Evolutionary conservation across 441 rosid genomes (phyloP), one percentile per base, ranked within the genome.

Genomic region (Syzygium malaccense): DNA sequence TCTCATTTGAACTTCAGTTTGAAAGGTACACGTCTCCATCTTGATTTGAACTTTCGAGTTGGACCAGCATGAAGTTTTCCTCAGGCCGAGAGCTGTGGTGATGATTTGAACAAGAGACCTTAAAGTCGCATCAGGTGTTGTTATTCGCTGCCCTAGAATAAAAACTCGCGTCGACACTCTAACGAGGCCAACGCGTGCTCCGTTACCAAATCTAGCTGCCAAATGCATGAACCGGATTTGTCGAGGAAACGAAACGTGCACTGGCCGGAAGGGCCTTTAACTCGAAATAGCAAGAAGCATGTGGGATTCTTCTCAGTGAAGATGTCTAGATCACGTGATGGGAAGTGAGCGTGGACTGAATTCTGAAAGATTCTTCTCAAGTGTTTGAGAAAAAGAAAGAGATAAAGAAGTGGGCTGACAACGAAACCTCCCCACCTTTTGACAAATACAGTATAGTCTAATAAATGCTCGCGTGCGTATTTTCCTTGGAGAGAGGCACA

Each of bases 391-490:
- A 30, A 23, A 14, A 75, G 13, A n/a, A 37, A 37, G 83, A 12
- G 17, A 26, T 11, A 32, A 41, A 41, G 51, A 75, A 23, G 83
- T 14, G 83, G 14, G 23, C 83, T 75, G 83, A 75, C 41, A 75
- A 26, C 83, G 83, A 75, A 23, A 41, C 83, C 83, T 23, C 83
- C 83, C 83, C 0, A 75, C 51, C 83, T 41, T 75, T 23, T 41
- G 83, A 75, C 23, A 41, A 41, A 41, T 75, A 41, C 51, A 1
- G 83, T 23, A 3, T 23, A 71, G 80, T 71, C 20, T 37, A 75
- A 75, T 75, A 75, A 75, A 75, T 41, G n/a, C 53, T 41, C 83
- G n/a, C 10, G 51, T 75, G 83, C 51, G 83, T 75, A 75, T 75
- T 75, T 26, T 53, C 26, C n/a, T 14, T 23, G 68, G 68, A 11